phyloP scores from a whole-genome alignment of 495 filamentous ascomycete genomes.

The Hypomontagnella monticulosa region DNA sequence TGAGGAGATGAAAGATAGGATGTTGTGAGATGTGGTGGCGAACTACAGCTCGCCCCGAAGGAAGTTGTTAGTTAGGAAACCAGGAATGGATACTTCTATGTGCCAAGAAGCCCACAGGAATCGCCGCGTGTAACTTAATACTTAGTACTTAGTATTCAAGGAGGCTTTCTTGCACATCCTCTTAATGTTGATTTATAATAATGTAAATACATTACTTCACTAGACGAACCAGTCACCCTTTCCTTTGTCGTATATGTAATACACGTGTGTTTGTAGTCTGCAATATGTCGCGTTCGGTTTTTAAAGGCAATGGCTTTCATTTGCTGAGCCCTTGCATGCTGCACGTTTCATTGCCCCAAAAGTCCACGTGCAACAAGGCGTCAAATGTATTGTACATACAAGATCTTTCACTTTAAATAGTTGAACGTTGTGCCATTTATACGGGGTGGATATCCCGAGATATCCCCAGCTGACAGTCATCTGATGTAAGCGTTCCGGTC shows the following conservation, averaged over 20 bases:
- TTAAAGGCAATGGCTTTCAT: no score
- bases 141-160: no score
- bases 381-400: no score
- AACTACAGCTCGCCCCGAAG: background rate
- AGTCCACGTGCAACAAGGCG: no score
- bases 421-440: background rate
- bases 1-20: background rate
- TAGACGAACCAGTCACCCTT: background rate
- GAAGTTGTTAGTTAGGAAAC: background rate
- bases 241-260: background rate
- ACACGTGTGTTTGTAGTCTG: no score
- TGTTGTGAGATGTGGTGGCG: background rate
- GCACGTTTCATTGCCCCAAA: no score
- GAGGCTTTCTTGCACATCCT: background rate
- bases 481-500: constrained; percentile 10
- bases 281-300: no score
- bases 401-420: background rate
- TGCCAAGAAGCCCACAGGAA: no score
- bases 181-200: constrained; percentile 33
- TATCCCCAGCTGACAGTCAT: constrained; percentile 1
- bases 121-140: background rate
- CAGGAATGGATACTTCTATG: no score
- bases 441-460: constrained; percentile 1
- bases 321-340: background rate
- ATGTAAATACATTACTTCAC: constrained; percentile 27